Evolutionary conservation across 2,329 filamentous ascomycete species (phyloP).

Genomic region (Penicillium sp.): DNA sequence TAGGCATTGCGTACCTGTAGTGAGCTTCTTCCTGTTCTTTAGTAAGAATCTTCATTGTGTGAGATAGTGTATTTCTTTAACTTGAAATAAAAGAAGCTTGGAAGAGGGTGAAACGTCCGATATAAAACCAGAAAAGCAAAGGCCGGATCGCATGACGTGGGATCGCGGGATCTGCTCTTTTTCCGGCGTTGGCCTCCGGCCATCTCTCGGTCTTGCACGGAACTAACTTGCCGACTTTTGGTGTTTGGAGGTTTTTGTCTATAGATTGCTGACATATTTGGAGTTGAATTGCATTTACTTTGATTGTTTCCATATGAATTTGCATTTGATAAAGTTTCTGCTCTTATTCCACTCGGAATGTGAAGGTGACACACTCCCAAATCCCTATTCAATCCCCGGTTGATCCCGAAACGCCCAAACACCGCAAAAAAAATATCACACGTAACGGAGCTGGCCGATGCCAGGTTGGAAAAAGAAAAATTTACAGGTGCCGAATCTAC

Average conservation of each 20-base stretch:
- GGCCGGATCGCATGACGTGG: conserved; percentile 28
- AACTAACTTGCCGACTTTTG: neutral
- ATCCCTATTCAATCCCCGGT: conserved; percentile 20
- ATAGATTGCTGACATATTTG: neutral
- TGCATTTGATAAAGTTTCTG: conserved; percentile 4
- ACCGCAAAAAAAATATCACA: conserved; percentile 12
- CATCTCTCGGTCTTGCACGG: conserved; percentile 15
- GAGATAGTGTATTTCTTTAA: neutral
- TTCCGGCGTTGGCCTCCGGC: conserved; percentile 7
- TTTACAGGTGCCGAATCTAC: conserved; percentile 20
- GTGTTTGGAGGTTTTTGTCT: neutral
- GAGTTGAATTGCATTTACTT: neutral
- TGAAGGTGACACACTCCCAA: conserved; percentile 12
- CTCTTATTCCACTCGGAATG: conserved; percentile 11
- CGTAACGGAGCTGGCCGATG: conserved; percentile 4
- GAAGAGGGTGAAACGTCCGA: neutral
- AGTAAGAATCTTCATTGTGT: conserved; percentile 87
- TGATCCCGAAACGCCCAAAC: conserved; percentile 25
- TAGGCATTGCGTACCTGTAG: conserved; percentile 61
- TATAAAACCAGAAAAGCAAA: conserved; percentile 22
- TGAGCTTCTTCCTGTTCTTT: conserved; percentile 89
- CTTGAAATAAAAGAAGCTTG: neutral
- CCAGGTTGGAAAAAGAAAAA: neutral
- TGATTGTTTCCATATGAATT: neutral
- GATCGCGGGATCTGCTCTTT: conserved; percentile 27